phyloP scores from a whole-genome alignment of 108 stramenopile genomes.

The Schizochytrium sp. region DNA sequence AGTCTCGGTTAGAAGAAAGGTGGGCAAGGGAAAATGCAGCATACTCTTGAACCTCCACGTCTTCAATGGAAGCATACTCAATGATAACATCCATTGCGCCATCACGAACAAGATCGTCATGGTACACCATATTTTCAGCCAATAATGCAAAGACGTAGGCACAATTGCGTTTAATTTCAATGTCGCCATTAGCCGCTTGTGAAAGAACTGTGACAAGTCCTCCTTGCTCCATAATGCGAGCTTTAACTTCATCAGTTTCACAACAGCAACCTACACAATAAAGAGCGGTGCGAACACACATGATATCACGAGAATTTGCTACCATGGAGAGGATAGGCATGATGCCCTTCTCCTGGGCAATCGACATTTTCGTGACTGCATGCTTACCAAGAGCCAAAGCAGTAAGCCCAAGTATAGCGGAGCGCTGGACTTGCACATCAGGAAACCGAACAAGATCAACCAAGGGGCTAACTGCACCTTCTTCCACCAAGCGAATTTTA shows the following conservation, averaged over 20 bases:
- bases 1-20: slow-evolving; percentile 81
- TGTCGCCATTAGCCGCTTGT: slow-evolving; percentile 73
- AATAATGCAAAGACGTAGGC: slow-evolving; percentile 82
- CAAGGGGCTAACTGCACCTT: slow-evolving; percentile 80
- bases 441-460: slow-evolving; percentile 82
- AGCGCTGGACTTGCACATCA: slow-evolving; percentile 79
- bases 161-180: slow-evolving; percentile 81
- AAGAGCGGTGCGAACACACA: slow-evolving; percentile 75
- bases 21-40: slow-evolving; percentile 84
- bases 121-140: slow-evolving; percentile 79
- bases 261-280: slow-evolving; percentile 80
- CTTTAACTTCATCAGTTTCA: slow-evolving; percentile 79
- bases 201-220: slow-evolving; percentile 73
- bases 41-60: slow-evolving; percentile 84
- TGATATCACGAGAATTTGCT: slow-evolving; percentile 73
- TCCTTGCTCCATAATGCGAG: slow-evolving; percentile 76
- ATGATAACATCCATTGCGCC: slow-evolving; percentile 79
- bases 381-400: slow-evolving; percentile 76
- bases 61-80: slow-evolving; percentile 79
- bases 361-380: slow-evolving; percentile 71
- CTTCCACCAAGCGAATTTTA: slow-evolving; percentile 75
- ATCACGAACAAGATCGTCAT: slow-evolving; percentile 73
- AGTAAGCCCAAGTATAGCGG: slow-evolving; percentile 81
- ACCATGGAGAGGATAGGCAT: slow-evolving; percentile 74
- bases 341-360: slow-evolving; percentile 79